Evolutionary conservation across 352 stramenopile genomes (phyloP).

Genomic region (Globisporangium rhizosaccharum): DNA sequence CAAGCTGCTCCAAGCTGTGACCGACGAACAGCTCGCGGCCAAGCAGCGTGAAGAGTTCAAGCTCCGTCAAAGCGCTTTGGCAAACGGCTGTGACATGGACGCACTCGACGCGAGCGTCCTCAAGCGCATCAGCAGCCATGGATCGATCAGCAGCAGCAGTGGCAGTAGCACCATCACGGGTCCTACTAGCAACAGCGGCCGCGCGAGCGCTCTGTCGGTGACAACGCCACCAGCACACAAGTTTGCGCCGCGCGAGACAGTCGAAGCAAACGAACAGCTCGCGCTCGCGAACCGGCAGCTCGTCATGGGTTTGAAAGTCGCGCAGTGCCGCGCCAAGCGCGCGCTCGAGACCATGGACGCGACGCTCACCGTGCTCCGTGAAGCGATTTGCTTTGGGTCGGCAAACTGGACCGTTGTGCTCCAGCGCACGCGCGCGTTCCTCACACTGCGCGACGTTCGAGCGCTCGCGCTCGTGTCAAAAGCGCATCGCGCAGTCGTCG

Average conservation of each 20-base stretch:
- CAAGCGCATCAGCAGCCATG: constrained; percentile 26
- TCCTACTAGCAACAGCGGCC: background rate
- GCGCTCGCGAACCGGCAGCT: constrained; percentile 57
- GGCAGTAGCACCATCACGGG: background rate
- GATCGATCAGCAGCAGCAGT: background rate
- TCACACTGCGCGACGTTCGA: constrained; percentile 44
- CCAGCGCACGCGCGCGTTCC: constrained; percentile 17
- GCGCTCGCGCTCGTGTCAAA: constrained; percentile 15
- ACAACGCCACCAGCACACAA: constrained; percentile 51
- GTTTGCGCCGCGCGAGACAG: constrained; percentile 52
- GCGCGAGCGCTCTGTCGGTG: constrained; percentile 17
- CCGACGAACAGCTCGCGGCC: constrained; percentile 23
- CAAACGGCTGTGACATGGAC: constrained; percentile 39
- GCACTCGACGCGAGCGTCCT: constrained; percentile 45
- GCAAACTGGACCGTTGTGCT: constrained; percentile 27
- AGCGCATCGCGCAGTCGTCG: constrained; percentile 10
- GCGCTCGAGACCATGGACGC: constrained; percentile 55
- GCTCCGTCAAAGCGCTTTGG: constrained; percentile 33
- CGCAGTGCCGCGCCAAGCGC: constrained; percentile 48
- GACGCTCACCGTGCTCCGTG: constrained; percentile 39
- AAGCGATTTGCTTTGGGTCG: constrained; percentile 27
- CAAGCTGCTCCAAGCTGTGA: constrained; percentile 30
- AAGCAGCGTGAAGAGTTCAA: constrained; percentile 39
- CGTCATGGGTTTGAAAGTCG: constrained; percentile 60
- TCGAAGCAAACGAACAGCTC: constrained; percentile 64